These are phyloP conservation scores for Boletus huronensis DNA, from an alignment of 768 basidiomycete genomes.

Conservation along the genomic window DNA sequence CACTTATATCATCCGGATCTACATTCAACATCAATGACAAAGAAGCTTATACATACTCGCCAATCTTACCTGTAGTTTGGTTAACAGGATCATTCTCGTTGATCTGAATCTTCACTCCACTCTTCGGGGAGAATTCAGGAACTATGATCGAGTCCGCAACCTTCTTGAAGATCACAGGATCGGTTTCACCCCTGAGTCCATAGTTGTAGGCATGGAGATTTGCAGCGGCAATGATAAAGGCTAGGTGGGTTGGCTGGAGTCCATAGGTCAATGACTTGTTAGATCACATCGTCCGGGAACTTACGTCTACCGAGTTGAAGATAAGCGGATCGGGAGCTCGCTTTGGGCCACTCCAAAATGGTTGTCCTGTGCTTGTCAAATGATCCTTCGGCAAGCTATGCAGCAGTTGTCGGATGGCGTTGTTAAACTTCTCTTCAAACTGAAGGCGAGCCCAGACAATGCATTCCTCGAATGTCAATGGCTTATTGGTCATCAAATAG, in stretches of 20 bases:
- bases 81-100: slow-evolving; percentile 88
- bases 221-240: slow-evolving; percentile 88
- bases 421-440: slow-evolving; percentile 92
- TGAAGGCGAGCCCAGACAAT: slow-evolving; percentile 94
- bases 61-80: slow-evolving; percentile 37
- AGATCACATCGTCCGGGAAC: slow-evolving; percentile 26
- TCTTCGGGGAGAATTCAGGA: slow-evolving; percentile 90
- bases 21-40: slow-evolving; percentile 4
- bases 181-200: slow-evolving; percentile 86
- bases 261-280: slow-evolving; percentile 10
- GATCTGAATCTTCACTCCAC: slow-evolving; percentile 89
- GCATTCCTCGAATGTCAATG: slow-evolving; percentile 95
- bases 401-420: slow-evolving; percentile 88
- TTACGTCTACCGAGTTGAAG: slow-evolving; percentile 85
- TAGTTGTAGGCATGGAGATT: slow-evolving; percentile 99
- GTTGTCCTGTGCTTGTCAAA: slow-evolving; percentile 85
- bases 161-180: slow-evolving; percentile 76
- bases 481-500: slow-evolving; percentile 88
- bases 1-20: slow-evolving; percentile 52
- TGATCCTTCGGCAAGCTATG: slow-evolving; percentile 95
- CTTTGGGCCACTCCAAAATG: slow-evolving; percentile 99
- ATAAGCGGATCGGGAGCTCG: slow-evolving; percentile 88
- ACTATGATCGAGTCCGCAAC: slow-evolving; percentile 79
- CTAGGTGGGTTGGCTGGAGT: slow-evolving; percentile 73
- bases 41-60: neutral